Evolutionary conservation across 495 filamentous ascomycete genomes (phyloP), one percentile per base, ranked within the genome.

Genomic region (Penicillium argentinense): DNA sequence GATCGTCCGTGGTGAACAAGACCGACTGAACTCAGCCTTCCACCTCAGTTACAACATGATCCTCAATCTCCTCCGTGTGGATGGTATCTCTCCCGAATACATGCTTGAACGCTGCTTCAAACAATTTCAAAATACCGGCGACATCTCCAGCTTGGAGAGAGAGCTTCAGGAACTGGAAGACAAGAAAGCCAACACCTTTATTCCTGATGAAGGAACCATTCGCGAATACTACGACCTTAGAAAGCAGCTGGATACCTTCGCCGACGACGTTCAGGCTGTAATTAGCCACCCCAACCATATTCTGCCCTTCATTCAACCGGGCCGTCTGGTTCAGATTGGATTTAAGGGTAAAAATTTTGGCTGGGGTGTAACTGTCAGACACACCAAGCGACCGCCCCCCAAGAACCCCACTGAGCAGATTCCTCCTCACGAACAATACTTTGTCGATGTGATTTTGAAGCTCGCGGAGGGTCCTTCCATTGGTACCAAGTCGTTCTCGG

Each of bases 1-100:
- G 39, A 96, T 98, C 47, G 93, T 98, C 21, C 87, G 92, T 40
- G 93, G 93, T 60, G 85, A 96, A 60, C 93, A 98, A 62, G 93
- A 98, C 63, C 86, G 89, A 32, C 81, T 98, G 29, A 97, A 97
- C 67, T 97, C 93, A 3, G 93, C 93, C 11, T 98, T 98, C 72
- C 87, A 97, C 62, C 77, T 98, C 9, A 91, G 93, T n/a, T 97
- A 98, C 74, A 98, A 97, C 67, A 98, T 97, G 93, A 85, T 98
- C 59, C 73, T 98, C 47, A 98, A 98, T 54, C 72, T 98, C 40
- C 87, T 96, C 74, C 79, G 93, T 69, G 90, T 97, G 26, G 93
- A 97, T 63, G 91, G 89, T 9, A 93, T 98, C 39, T 96, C 89
- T 7, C 95, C 93, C 8, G 91, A 97, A 54, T 97, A 84, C 64